Conservation (phyloP, 2,329 filamentous ascomycete species). For the Macrophomina pseudophaseolina region DNA sequence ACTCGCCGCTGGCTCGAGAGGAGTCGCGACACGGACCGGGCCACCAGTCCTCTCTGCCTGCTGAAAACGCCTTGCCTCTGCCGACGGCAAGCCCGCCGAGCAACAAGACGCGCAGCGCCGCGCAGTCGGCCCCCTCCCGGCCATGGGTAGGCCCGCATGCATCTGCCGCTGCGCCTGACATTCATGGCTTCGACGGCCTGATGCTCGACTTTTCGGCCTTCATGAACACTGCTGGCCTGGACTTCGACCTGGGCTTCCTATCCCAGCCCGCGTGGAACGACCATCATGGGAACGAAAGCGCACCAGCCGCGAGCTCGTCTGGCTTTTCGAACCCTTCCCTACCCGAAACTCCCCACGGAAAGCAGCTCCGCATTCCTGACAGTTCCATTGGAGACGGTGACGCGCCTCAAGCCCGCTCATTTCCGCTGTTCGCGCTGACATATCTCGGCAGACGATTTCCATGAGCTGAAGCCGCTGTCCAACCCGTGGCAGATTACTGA, state of each 20-base stretch:
- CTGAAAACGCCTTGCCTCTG: too few species aligned
- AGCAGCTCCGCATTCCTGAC: conserved; percentile 1
- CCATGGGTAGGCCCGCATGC: too few species aligned
- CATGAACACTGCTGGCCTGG: conserved; percentile 11
- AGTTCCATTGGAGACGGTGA: conserved; percentile 17
- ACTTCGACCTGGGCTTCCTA: conserved; percentile 11
- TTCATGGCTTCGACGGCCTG: conserved; percentile 1
- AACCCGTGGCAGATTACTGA: conserved; percentile 17
- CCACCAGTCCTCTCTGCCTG: too few species aligned
- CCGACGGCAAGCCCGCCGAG: too few species aligned
- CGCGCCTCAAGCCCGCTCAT: conserved; percentile 28
- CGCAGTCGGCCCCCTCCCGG: too few species aligned
- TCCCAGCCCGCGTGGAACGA: neutral
- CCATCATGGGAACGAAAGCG: neutral
- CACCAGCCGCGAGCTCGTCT: neutral
- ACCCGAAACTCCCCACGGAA: neutral
- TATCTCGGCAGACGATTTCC: conserved; percentile 14
- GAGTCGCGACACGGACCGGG: neutral
- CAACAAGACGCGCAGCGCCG: too few species aligned
- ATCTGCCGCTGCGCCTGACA: neutral
- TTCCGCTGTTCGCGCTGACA: neutral
- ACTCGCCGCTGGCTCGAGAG: too few species aligned
- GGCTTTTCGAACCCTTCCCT: too few species aligned
- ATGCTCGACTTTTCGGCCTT: conserved; percentile 15
- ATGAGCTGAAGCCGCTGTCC: conserved; percentile 21